Conservation (phyloP, 768 basidiomycete genomes). For the Termitomyces sp. region DNA sequence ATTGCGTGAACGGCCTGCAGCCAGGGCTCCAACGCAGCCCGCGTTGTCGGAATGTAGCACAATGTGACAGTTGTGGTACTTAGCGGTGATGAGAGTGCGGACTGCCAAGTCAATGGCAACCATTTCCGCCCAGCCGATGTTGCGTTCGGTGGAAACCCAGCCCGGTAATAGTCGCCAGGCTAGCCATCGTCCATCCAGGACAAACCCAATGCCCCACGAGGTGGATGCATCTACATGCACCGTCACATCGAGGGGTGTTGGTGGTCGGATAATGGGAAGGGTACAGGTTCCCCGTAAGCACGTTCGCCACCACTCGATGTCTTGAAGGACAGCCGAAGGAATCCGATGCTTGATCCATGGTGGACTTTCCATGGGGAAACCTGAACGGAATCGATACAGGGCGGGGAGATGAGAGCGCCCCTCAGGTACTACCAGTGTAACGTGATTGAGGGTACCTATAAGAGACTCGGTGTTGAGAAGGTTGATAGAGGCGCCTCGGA, state of each 20-base stretch:
- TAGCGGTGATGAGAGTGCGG: constrained; percentile 21
- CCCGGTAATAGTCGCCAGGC: too few species aligned
- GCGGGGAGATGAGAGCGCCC: too few species aligned
- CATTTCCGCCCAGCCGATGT: constrained; percentile 46
- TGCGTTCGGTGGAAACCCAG: constrained; percentile 10
- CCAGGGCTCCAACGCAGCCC: constrained; percentile 29
- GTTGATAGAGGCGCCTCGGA: fast-evolving
- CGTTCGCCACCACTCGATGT: too few species aligned
- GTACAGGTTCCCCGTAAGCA: too few species aligned
- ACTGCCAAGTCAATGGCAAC: constrained; percentile 38
- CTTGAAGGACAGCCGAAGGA: too few species aligned
- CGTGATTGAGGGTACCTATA: too few species aligned
- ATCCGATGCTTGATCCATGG: too few species aligned
- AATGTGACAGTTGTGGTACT: constrained; percentile 25
- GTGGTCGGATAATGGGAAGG: constrained; percentile 16
- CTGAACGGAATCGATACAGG: too few species aligned
- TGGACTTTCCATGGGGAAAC: too few species aligned
- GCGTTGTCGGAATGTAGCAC: constrained; percentile 33
- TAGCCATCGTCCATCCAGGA: constrained; percentile 29
- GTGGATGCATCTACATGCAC: constrained; percentile 25
- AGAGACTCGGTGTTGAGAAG: too few species aligned
- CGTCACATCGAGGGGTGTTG: constrained; percentile 6
- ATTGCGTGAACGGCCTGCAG: constrained; percentile 25
- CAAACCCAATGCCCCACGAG: constrained; percentile 16
- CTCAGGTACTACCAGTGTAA: too few species aligned